phyloP scores from a whole-genome alignment of 202 grass and related monocot species.

The Setaria italica region DNA sequence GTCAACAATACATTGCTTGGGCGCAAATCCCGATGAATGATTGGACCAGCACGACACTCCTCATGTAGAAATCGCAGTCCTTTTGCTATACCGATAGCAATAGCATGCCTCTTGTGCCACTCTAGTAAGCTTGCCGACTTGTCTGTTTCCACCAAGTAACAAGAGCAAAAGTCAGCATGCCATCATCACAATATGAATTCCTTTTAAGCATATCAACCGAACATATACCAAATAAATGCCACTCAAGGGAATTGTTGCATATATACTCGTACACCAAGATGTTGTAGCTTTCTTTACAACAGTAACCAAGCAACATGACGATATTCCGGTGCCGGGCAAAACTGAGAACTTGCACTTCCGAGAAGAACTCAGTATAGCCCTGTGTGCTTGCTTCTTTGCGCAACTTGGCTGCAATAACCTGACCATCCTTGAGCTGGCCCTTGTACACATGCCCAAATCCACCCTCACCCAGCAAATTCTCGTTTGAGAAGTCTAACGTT shows the following conservation, averaged over 20 bases:
- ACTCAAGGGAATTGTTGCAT: conserved; percentile 77
- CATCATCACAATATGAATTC: neutral
- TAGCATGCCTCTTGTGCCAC: conserved; percentile 74
- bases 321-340: conserved; percentile 78
- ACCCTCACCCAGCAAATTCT: conserved; percentile 69
- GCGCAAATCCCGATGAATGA: conserved; percentile 79
- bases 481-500: conserved; percentile 63
- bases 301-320: conserved; percentile 76
- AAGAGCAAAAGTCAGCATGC: neutral
- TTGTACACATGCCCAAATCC: conserved; percentile 78
- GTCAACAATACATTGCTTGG: conserved; percentile 76
- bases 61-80: conserved; percentile 70
- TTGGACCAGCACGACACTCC: conserved; percentile 71
- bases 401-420: conserved; percentile 69
- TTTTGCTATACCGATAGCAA: conserved; percentile 77
- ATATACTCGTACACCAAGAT: conserved; percentile 80
- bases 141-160: conserved; percentile 54
- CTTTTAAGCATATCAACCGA: conserved; percentile 7
- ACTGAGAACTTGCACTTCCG: conserved; percentile 74
- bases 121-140: conserved; percentile 58
- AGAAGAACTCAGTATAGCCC: conserved; percentile 78
- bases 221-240: conserved; percentile 76
- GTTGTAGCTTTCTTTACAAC: conserved; percentile 74
- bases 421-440: conserved; percentile 72
- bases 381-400: conserved; percentile 72